Percentiles rank a stretch among this genome's conserved stretches.
phyloP scores from a whole-genome alignment of 176 grass and related monocot species.

The Rhynchospora pubera region DNA sequence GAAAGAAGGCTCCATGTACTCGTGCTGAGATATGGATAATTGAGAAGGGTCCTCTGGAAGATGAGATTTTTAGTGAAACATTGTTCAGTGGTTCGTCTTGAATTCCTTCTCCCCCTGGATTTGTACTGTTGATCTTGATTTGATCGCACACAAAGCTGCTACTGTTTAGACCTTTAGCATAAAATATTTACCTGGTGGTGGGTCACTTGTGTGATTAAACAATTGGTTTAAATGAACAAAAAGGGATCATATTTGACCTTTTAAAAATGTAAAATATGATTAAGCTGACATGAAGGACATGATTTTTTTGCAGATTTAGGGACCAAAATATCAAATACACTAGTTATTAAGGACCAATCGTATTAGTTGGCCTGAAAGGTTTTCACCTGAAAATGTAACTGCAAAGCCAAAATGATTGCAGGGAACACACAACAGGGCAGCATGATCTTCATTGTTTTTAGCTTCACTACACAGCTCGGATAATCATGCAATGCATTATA shows the following conservation, averaged over 20 bases:
- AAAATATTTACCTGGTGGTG: background rate
- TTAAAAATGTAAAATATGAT: background rate
- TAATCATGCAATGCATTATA: background rate
- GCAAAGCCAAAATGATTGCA: background rate
- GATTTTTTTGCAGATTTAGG: background rate
- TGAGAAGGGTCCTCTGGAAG: constrained; percentile 82
- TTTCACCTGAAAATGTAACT: background rate
- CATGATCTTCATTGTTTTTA: background rate
- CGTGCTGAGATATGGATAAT: constrained; percentile 98
- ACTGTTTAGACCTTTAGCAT: background rate
- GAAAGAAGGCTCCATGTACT: constrained; percentile 97
- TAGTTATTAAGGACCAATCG: background rate
- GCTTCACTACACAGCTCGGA: background rate
- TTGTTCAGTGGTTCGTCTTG: constrained; percentile 33
- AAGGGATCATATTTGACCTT: too few species aligned
- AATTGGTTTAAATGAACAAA: too few species aligned
- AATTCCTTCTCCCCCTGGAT: background rate
- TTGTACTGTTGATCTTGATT: background rate
- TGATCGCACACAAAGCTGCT: background rate
- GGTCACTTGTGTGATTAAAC: too few species aligned
- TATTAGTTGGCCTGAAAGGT: background rate
- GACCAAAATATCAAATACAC: background rate
- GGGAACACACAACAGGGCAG: background rate
- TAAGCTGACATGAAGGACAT: background rate
- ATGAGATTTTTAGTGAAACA: constrained; percentile 73